Evolutionary conservation across 2,329 filamentous ascomycete genomes (phyloP).

Genomic region (Basipetospora chlamydospora): DNA sequence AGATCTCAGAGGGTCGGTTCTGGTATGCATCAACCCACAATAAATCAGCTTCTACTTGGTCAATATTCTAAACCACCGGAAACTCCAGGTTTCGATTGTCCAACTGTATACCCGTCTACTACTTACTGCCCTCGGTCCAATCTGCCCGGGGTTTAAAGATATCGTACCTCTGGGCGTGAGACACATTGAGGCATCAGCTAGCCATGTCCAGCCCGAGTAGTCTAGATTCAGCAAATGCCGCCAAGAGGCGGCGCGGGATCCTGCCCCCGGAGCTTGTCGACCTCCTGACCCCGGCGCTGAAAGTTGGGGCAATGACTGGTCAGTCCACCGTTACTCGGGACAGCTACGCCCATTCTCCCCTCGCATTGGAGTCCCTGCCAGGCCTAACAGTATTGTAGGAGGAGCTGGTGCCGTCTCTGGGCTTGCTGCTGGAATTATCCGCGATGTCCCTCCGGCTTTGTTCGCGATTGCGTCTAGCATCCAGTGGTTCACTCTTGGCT

Average conservation of each 20-base stretch:
- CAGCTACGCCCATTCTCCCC: not conserved
- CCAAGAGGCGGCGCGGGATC: conserved; percentile 17
- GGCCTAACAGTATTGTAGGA: conserved; percentile 24
- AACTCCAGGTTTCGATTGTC: too few relatives aligned
- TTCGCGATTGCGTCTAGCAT: conserved; percentile 60
- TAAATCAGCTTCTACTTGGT: too few relatives aligned
- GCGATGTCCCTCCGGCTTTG: conserved; percentile 49
- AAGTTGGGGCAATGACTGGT: conserved; percentile 48
- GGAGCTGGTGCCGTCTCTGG: conserved; percentile 48
- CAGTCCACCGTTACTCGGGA: not conserved
- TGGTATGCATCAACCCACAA: too few relatives aligned
- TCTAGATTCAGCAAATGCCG: too few relatives aligned
- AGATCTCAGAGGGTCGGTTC: too few relatives aligned
- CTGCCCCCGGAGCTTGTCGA: conserved; percentile 28
- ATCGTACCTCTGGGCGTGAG: too few relatives aligned
- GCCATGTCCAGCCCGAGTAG: too few relatives aligned
- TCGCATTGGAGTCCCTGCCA: not conserved
- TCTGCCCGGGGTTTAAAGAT: too few relatives aligned
- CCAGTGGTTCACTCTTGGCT: conserved; percentile 70
- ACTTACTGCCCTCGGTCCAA: too few relatives aligned
- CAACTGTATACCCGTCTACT: too few relatives aligned
- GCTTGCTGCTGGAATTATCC: conserved; percentile 56
- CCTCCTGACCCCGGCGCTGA: conserved; percentile 35
- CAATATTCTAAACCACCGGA: too few relatives aligned
- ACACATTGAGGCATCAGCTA: too few relatives aligned